These are phyloP conservation scores for Ascochyta clinopodiicola DNA, from an alignment of 2,329 filamentous ascomycete genomes.

Conservation along the genomic window DNA sequence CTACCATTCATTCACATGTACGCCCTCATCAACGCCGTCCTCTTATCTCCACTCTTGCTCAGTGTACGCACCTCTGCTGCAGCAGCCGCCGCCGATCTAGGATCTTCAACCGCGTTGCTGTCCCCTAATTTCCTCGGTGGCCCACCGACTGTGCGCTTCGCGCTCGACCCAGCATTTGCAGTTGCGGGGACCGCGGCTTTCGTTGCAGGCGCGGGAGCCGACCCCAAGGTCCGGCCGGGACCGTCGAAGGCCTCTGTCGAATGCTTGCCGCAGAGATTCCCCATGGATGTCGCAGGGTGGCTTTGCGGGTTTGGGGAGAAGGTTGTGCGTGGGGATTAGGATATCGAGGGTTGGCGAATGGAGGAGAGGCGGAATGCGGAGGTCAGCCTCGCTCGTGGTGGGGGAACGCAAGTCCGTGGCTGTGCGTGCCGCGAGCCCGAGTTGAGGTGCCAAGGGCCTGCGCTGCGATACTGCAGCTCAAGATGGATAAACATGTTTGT, in stretches of 20 bases:
- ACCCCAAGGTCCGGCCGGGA: slow-evolving; percentile 75
- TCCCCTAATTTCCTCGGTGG: slow-evolving; percentile 70
- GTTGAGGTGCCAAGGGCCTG: slow-evolving; percentile 30
- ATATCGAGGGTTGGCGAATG: slow-evolving; percentile 21
- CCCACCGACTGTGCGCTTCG: slow-evolving; percentile 54
- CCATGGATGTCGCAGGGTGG: slow-evolving; percentile 65
- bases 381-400: slow-evolving; percentile 35
- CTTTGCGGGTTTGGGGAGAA: background rate
- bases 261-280: slow-evolving; percentile 81
- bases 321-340: background rate
- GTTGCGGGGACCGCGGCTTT: slow-evolving; percentile 48
- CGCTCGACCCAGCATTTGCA: slow-evolving; percentile 20
- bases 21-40: slow-evolving; percentile 20
- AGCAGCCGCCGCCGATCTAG: slow-evolving; percentile 74
- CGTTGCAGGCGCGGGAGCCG: slow-evolving; percentile 57
- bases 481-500: background rate
- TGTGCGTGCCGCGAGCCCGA: slow-evolving; percentile 16
- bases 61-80: slow-evolving; percentile 77
- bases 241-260: slow-evolving; percentile 68
- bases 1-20: slow-evolving; percentile 22
- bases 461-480: slow-evolving; percentile 14
- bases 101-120: slow-evolving; percentile 58
- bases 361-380: slow-evolving; percentile 23
- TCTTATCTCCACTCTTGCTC: slow-evolving; percentile 1
- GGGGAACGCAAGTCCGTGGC: slow-evolving; percentile 10